Conservation (phyloP, 2,329 filamentous ascomycete species). For the Bretziella fagacearum region DNA sequence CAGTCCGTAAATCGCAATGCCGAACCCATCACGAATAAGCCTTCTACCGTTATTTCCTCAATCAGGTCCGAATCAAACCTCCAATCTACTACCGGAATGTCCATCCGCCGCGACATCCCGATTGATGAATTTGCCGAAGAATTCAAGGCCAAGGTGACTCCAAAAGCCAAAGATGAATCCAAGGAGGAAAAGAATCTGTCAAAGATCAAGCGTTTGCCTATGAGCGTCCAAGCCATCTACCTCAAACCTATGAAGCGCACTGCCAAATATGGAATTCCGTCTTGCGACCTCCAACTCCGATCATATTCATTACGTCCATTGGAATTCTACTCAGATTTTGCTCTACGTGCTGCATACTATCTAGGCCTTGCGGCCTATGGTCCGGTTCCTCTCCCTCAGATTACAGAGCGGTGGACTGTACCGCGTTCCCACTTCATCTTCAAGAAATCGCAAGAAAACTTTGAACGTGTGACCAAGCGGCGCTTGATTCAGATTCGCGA, state of each 20-base stretch:
- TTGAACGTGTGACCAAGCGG: conserved; percentile 74
- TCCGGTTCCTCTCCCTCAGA: conserved; percentile 69
- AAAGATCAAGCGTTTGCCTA: conserved; percentile 12
- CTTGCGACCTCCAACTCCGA: conserved; percentile 81
- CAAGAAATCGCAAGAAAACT: conserved; percentile 97
- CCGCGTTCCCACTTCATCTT: conserved; percentile 77
- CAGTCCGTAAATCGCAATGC: background rate
- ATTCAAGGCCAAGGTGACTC: conserved; percentile 13
- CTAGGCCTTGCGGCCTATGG: conserved; percentile 72
- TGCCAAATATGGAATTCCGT: conserved; percentile 59
- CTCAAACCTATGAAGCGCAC: conserved; percentile 65
- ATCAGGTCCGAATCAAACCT: background rate
- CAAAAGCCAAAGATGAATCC: conserved; percentile 12
- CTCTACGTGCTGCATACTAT: conserved; percentile 86
- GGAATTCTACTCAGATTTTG: conserved; percentile 90
- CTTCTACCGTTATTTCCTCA: background rate
- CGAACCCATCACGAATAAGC: background rate
- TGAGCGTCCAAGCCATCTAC: conserved; percentile 61
- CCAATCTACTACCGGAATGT: background rate
- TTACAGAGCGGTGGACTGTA: conserved; percentile 88
- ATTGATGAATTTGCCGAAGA: background rate
- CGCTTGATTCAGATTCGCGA: conserved; percentile 85
- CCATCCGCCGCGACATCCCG: background rate
- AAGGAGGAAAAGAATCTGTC: conserved; percentile 8
- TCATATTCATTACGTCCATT: conserved; percentile 82